These are phyloP conservation scores for Schwanniomyces pseudopolymorphus DNA, from an alignment of 805 yeast species.

Conservation along the genomic window DNA sequence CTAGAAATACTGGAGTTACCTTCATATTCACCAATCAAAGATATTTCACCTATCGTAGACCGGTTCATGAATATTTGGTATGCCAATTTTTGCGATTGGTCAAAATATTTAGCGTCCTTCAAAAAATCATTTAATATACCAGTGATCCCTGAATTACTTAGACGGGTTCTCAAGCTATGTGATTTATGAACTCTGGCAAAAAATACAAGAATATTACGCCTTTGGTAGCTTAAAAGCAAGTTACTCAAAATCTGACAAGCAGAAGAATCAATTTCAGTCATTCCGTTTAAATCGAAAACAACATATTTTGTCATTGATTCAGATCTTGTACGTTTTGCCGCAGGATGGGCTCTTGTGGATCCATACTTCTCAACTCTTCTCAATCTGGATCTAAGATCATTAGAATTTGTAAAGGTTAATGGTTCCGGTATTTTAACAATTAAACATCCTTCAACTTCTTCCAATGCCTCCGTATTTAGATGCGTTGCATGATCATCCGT, in stretches of 20 bases:
- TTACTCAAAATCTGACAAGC: constrained; percentile 38
- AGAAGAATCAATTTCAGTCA: constrained; percentile 42
- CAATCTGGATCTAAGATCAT: constrained; percentile 37
- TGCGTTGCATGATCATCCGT: constrained; percentile 34
- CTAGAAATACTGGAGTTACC: constrained; percentile 6
- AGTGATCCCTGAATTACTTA: constrained; percentile 29
- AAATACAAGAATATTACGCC: constrained; percentile 30
- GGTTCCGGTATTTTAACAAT: constrained; percentile 46
- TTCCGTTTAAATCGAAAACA: constrained; percentile 42
- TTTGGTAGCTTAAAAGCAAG: constrained; percentile 26
- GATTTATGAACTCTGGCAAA: constrained; percentile 35
- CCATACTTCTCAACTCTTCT: constrained; percentile 44
- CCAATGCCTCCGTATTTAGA: constrained; percentile 35
- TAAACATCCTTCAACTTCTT: constrained; percentile 45
- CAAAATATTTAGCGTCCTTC: constrained; percentile 20
- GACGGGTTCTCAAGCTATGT: constrained; percentile 24
- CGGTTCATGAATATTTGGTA: constrained; percentile 2
- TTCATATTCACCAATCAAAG: constrained; percentile 1
- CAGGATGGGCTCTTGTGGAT: constrained; percentile 45
- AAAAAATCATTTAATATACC: constrained; percentile 25
- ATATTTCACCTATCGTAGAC: neutral
- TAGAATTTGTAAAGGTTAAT: constrained; percentile 41
- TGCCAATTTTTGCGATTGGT: constrained; percentile 13
- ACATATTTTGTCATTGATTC: constrained; percentile 40
- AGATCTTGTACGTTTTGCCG: constrained; percentile 33